These are phyloP conservation scores for Circinella minor DNA, from an alignment of 371 early-diverging fungal genomes.

Conservation along the genomic window DNA sequence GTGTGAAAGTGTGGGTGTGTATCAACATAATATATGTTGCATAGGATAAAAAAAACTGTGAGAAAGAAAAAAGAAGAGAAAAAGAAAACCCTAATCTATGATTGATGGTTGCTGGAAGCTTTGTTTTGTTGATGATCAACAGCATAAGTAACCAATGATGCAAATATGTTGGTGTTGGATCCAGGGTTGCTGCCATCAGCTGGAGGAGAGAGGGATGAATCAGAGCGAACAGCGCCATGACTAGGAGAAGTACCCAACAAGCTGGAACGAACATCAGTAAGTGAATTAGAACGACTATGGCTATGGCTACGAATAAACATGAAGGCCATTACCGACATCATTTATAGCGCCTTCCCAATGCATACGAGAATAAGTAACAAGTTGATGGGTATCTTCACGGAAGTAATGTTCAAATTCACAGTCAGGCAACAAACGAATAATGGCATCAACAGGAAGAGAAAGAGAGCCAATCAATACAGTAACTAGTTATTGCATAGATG, in stretches of 20 bases:
- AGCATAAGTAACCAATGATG: constrained; percentile 39
- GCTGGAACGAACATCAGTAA: constrained; percentile 15
- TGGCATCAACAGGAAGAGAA: constrained; percentile 87
- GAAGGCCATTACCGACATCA: constrained; percentile 51
- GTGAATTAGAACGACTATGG: constrained; percentile 17
- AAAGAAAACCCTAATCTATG: not conserved
- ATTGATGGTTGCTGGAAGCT: constrained; percentile 7
- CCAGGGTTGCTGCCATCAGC: constrained; percentile 22
- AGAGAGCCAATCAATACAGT: constrained; percentile 75
- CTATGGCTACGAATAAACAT: constrained; percentile 36
- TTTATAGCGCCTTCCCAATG: constrained; percentile 63
- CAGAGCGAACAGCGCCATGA: too few relatives aligned
- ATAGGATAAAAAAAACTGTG: not conserved
- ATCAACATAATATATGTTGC: not conserved
- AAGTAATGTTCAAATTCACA: constrained; percentile 50
- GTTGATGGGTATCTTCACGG: constrained; percentile 59
- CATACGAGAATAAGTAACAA: constrained; percentile 59
- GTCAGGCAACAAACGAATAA: constrained; percentile 79
- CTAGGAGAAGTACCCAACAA: too few relatives aligned
- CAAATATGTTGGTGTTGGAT: constrained; percentile 34
- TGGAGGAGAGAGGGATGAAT: too few relatives aligned
- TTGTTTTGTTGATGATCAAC: constrained; percentile 25
- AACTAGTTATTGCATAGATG: constrained; percentile 79
- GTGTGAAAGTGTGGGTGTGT: not conserved
- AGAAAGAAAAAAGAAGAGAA: not conserved